A percentile compares a stretch with the other conserved stretches of the same genome.
These are phyloP conservation scores for Epichloe amarillans DNA, from an alignment of 2,329 filamentous ascomycete species.

Conservation along the genomic window DNA sequence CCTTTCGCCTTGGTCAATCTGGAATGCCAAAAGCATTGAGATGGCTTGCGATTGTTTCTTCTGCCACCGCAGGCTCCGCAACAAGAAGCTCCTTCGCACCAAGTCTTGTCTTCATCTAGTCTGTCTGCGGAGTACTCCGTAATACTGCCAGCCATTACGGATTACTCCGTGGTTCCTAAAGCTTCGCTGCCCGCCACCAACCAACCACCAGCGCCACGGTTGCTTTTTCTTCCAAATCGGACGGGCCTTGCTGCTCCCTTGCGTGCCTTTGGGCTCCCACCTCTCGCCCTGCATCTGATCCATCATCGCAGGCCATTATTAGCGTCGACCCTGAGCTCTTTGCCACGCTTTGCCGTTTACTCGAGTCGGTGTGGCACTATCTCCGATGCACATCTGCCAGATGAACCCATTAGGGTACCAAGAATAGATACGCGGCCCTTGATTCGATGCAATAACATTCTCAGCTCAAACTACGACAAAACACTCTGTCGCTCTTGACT, in stretches of 20 bases:
- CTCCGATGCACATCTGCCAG: background rate
- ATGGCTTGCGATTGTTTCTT: conserved; percentile 1
- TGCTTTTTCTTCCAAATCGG: conserved; percentile 1
- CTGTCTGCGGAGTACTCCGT: background rate
- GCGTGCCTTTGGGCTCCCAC: conserved; percentile 1
- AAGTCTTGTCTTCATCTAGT: background rate
- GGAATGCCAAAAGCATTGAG: background rate
- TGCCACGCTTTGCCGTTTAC: background rate
- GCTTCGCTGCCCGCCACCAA: background rate
- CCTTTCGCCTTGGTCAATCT: background rate
- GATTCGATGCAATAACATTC: background rate
- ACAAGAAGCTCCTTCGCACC: background rate
- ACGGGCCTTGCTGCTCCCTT: conserved; percentile 1
- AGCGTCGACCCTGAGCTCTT: background rate
- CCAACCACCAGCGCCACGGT: background rate
- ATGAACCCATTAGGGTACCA: background rate
- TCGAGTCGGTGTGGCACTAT: background rate
- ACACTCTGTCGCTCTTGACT: background rate
- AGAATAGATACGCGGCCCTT: background rate
- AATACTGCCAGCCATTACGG: too few relatives aligned
- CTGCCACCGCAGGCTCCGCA: background rate
- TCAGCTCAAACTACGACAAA: background rate
- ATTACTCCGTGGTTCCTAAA: background rate
- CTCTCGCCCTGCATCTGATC: background rate
- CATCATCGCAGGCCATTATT: background rate